Evolutionary conservation across 2,329 filamentous ascomycete species (phyloP), one percentile per base, ranked within the genome.

Genomic region (Botrytis sinoallii): DNA sequence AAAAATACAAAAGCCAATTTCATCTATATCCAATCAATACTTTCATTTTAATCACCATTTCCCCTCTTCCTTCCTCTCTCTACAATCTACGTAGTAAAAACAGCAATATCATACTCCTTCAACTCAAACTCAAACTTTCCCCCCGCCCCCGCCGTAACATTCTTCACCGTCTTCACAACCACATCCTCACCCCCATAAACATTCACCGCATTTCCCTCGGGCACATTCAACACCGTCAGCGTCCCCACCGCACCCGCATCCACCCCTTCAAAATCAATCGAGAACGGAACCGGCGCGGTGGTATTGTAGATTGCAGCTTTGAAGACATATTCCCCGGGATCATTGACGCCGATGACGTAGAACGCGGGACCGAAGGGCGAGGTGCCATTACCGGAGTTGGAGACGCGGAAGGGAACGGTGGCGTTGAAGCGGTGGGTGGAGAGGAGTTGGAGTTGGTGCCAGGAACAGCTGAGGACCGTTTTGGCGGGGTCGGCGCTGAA

Each of bases 381-480:
- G 14, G 14, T 64, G 14, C 4, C n/a, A 5, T 61, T 71, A 0
- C 4, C 9, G 5, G 73, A 57, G 22, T 70, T 66, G n/a, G 73
- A 48, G 52, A 42, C n/a, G 25, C 59, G 60, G 42, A 73, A 57
- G 14, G 73, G 73, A 10, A 73, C 73, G 48, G 65, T 74, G 46
- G 64, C 25, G 4, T 52, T 66, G 40, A 42, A 73, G 22, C 71
- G 71, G 71, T 63, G 32, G 8, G 22, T 73, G 18, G 73, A 74
- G 18, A 74, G 40, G 10, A 74, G 73, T 44, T 70, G 35, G 3
- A 73, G 22, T 63, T 68, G 63, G n/a, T 75, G 71, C 32, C 48
- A 75, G 16, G 57, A 65, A 5, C 85, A 87, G 1, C 85, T 87
- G 18, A 82, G 82, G 1, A 86, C 87, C 0, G 86, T 87, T 78